phyloP scores from a whole-genome alignment of 768 basidiomycete species.

The Macrolepiota fuliginosa region DNA sequence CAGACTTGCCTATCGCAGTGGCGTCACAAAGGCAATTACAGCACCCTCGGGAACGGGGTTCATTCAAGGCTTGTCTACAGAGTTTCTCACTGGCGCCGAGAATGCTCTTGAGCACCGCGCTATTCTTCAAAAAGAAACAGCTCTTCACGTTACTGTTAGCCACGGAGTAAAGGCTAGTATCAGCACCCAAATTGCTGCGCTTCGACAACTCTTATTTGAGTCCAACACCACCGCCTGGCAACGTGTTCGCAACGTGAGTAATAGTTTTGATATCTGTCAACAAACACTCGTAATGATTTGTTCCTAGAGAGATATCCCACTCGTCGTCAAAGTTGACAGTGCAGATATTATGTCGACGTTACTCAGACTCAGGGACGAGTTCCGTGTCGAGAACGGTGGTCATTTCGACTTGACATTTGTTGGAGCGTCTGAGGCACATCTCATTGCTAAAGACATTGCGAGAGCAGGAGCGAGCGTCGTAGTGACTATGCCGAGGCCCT shows the following conservation, averaged over 20 bases:
- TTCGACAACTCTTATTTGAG: conserved; percentile 45
- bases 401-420: conserved; percentile 46
- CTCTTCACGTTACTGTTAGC: conserved; percentile 58
- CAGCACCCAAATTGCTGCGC: conserved; percentile 59
- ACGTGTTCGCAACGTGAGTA: conserved; percentile 28
- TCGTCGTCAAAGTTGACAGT: conserved; percentile 66
- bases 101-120: conserved; percentile 62
- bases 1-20: conserved; percentile 71
- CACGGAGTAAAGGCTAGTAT: conserved; percentile 41
- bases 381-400: conserved; percentile 34
- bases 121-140: conserved; percentile 60
- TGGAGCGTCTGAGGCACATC: conserved; percentile 59
- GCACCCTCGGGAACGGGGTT: conserved; percentile 57
- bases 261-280: background rate
- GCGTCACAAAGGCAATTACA: conserved; percentile 68
- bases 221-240: conserved; percentile 30
- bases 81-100: conserved; percentile 56
- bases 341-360: conserved; percentile 78
- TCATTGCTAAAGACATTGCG: conserved; percentile 63
- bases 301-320: conserved; percentile 50
- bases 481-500: conserved; percentile 58
- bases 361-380: conserved; percentile 55
- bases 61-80: conserved; percentile 59
- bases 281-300: conserved; percentile 14
- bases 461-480: conserved; percentile 69